Conservation (phyloP, 129 eudicot species). For the Helichrysum umbraculigerum region DNA sequence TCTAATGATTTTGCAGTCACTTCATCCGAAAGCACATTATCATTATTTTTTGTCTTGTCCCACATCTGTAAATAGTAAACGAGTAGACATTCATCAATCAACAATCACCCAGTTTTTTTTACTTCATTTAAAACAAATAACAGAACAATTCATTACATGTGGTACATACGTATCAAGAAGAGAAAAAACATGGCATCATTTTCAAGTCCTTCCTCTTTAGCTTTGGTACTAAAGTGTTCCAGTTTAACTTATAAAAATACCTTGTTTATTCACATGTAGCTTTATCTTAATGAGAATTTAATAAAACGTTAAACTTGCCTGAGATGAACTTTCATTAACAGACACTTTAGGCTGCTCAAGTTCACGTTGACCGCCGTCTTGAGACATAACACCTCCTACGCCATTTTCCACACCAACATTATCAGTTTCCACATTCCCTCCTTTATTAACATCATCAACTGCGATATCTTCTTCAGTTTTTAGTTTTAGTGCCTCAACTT, state of each 20-base stretch:
- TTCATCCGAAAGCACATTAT: slow-evolving; percentile 28
- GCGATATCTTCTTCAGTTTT: slow-evolving; percentile 27
- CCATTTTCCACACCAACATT: slow-evolving; percentile 18
- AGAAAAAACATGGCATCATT: neutral
- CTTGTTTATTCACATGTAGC: slow-evolving; percentile 2
- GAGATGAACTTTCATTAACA: slow-evolving; percentile 27
- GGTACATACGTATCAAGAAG: neutral
- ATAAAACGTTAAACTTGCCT: slow-evolving; percentile 40
- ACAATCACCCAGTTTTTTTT: neutral
- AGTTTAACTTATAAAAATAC: too few relatives aligned
- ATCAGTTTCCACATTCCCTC: neutral
- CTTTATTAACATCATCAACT: neutral
- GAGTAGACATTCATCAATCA: neutral
- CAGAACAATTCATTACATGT: neutral
- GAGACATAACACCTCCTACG: slow-evolving; percentile 13
- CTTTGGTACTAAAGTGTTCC: neutral
- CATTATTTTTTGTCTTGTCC: slow-evolving; percentile 5
- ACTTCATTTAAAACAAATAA: neutral
- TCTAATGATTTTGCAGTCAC: slow-evolving; percentile 26
- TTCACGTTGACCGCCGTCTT: slow-evolving; percentile 18
- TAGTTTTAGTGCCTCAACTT: slow-evolving; percentile 33
- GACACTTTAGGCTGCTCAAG: slow-evolving; percentile 26
- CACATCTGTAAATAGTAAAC: slow-evolving; percentile 28
- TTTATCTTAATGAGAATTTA: neutral
- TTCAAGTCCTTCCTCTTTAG: neutral